Conservation (phyloP, 2,329 filamentous ascomycete species). For the Diaporthe citri region DNA sequence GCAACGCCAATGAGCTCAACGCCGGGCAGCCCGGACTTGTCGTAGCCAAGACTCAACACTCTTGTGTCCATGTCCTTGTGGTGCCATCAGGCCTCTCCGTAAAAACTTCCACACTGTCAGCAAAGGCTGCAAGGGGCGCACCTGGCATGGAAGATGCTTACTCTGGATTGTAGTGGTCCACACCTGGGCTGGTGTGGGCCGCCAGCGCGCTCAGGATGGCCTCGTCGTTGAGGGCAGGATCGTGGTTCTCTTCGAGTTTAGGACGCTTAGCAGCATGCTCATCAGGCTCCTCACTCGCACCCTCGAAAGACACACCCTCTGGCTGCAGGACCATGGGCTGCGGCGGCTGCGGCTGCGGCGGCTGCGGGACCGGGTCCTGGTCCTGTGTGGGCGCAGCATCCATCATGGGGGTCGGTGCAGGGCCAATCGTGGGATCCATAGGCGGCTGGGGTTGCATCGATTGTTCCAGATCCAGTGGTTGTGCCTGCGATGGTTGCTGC, state of each 20-base stretch:
- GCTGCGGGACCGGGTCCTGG: constrained; percentile 41
- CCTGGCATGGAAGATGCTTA: constrained; percentile 47
- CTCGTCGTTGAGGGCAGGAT: constrained; percentile 59
- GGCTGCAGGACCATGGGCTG: constrained; percentile 48
- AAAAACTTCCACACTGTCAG: constrained; percentile 32
- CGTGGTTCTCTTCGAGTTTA: constrained; percentile 53
- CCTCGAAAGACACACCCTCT: constrained; percentile 41
- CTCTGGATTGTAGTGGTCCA: constrained; percentile 58
- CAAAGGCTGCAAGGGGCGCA: background rate
- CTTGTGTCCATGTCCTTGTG: background rate
- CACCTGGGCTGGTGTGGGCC: constrained; percentile 55
- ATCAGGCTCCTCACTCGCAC: constrained; percentile 43
- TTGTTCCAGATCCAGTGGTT: constrained; percentile 36
- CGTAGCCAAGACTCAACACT: background rate
- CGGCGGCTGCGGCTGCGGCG: constrained; percentile 44
- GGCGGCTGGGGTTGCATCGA: constrained; percentile 40
- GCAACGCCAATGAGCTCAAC: constrained; percentile 26
- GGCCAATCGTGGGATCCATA: constrained; percentile 39
- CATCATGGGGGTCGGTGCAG: constrained; percentile 38
- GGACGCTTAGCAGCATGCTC: constrained; percentile 57
- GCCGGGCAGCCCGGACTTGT: constrained; percentile 2
- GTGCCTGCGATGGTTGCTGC: constrained; percentile 8
- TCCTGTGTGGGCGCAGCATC: constrained; percentile 41
- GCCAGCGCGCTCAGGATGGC: constrained; percentile 61
- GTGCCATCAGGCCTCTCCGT: constrained; percentile 35